Evolutionary conservation across 2,329 filamentous ascomycete species (phyloP).

Genomic region (Escovopsis sp.): DNA sequence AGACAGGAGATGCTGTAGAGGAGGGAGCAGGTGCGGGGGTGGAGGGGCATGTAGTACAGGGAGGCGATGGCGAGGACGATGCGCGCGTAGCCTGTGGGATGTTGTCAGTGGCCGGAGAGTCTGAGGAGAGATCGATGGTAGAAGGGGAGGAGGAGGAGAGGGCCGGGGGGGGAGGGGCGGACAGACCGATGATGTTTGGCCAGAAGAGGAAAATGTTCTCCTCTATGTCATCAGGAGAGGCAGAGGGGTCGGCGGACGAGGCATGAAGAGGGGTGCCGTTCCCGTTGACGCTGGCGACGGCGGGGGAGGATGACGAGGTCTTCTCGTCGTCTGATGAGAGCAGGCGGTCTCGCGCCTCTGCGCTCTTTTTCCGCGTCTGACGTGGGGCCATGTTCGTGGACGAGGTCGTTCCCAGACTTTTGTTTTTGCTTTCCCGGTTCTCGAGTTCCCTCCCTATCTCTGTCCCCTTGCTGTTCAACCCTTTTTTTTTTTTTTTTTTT

Average conservation of each 20-base stretch:
- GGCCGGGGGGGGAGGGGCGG: no score
- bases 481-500: no score
- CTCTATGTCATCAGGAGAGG: constrained; percentile 16
- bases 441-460: no score
- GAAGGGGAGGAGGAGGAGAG: no score
- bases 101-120: neutral
- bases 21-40: constrained; percentile 85
- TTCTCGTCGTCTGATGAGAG: constrained; percentile 16
- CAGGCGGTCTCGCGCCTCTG: constrained; percentile 16
- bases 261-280: constrained; percentile 26
- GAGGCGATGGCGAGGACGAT: constrained; percentile 76
- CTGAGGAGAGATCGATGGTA: no score
- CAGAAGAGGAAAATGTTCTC: constrained; percentile 76
- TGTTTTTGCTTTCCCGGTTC: neutral
- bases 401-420: neutral
- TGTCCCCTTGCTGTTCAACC: no score
- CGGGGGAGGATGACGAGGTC: constrained; percentile 11
- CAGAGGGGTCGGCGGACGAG: constrained; percentile 13
- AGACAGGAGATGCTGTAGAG: constrained; percentile 90
- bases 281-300: constrained; percentile 22
- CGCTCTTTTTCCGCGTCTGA: constrained; percentile 23
- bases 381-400: constrained; percentile 23
- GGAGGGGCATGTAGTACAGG: constrained; percentile 97
- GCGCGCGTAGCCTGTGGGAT: constrained; percentile 50
- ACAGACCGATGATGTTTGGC: constrained; percentile 62